Conservation (phyloP, 805 yeast species). For the Starmerella geochares region DNA sequence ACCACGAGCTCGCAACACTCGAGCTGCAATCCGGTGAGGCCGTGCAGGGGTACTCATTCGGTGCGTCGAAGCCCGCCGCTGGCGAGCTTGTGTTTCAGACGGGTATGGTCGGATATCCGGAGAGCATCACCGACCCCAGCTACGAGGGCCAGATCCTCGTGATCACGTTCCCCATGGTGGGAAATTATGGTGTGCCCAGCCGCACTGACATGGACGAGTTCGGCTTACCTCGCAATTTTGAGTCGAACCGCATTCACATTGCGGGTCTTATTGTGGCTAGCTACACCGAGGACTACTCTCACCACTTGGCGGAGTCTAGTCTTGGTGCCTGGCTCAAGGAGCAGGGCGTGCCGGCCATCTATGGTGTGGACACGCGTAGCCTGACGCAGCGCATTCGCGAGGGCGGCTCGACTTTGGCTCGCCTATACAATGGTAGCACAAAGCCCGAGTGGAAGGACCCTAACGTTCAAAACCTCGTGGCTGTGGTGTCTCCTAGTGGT, state of each 20-base stretch:
- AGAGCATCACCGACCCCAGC: slow-evolving; percentile 97
- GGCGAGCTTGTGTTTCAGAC: slow-evolving; percentile 99
- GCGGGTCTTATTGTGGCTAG: slow-evolving; percentile 96
- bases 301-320: slow-evolving; percentile 83
- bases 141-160: slow-evolving; percentile 94
- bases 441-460: slow-evolving; percentile 91
- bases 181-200: slow-evolving; percentile 97
- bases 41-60: slow-evolving; percentile 92
- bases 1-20: slow-evolving; percentile 72
- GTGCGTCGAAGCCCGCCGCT: slow-evolving; percentile 78
- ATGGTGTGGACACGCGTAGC: slow-evolving; percentile 95
- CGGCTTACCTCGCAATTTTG: slow-evolving; percentile 81
- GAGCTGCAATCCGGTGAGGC: slow-evolving; percentile 79
- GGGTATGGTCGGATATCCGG: slow-evolving; percentile 99
- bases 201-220: slow-evolving; percentile 68
- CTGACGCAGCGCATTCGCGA: slow-evolving; percentile 88
- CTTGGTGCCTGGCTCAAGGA: slow-evolving; percentile 88
- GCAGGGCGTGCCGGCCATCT: slow-evolving; percentile 88
- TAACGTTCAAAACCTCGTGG: slow-evolving; percentile 81
- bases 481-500: slow-evolving; percentile 58
- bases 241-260: slow-evolving; percentile 82
- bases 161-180: slow-evolving; percentile 93
- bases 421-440: slow-evolving; percentile 51
- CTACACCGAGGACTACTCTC: slow-evolving; percentile 93
- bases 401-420: slow-evolving; percentile 85